phyloP scores from a whole-genome alignment of 2,329 filamentous ascomycete genomes.

The Talaromyces sp. region DNA sequence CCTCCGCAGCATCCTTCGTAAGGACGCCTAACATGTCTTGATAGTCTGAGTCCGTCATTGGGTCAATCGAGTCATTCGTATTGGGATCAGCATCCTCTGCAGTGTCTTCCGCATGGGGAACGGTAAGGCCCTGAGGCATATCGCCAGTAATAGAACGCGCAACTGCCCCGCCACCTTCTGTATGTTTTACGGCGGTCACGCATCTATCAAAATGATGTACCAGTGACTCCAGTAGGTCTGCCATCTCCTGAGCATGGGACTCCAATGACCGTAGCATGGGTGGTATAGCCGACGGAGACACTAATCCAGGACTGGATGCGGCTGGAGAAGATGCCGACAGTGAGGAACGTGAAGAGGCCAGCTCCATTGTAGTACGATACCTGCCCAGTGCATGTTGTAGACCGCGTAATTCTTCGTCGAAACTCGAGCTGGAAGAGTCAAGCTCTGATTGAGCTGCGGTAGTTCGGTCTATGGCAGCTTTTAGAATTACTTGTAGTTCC shows the following conservation, averaged over 20 bases:
- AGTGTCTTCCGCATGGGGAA: conserved; percentile 27
- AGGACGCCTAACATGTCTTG: conserved; percentile 79
- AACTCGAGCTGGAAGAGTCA: conserved; percentile 53
- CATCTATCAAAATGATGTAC: conserved; percentile 90
- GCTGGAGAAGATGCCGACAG: conserved; percentile 30
- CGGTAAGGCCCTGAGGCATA: conserved; percentile 49
- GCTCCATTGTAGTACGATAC: conserved; percentile 34
- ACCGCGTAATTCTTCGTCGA: conserved; percentile 66
- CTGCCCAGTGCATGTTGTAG: conserved; percentile 56
- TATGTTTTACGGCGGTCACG: conserved; percentile 83
- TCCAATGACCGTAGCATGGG: conserved; percentile 60
- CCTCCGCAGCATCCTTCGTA: conserved; percentile 50
- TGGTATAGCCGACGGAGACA: conserved; percentile 42
- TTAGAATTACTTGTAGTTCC: conserved; percentile 52
- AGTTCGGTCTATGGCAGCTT: conserved; percentile 56
- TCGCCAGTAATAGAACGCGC: conserved; percentile 63
- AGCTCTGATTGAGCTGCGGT: conserved; percentile 57
- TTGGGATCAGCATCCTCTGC: conserved; percentile 30
- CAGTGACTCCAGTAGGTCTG: conserved; percentile 70
- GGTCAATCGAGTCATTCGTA: conserved; percentile 53
- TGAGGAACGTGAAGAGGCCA: conserved; percentile 34
- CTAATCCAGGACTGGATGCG: conserved; percentile 29
- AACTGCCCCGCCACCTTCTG: conserved; percentile 71
- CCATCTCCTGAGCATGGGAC: conserved; percentile 74
- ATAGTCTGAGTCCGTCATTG: conserved; percentile 69